Percentiles rank a stretch among this genome's conserved stretches.
Conservation (phyloP, 257 asterid species). For the Haberlea rhodopensis region DNA sequence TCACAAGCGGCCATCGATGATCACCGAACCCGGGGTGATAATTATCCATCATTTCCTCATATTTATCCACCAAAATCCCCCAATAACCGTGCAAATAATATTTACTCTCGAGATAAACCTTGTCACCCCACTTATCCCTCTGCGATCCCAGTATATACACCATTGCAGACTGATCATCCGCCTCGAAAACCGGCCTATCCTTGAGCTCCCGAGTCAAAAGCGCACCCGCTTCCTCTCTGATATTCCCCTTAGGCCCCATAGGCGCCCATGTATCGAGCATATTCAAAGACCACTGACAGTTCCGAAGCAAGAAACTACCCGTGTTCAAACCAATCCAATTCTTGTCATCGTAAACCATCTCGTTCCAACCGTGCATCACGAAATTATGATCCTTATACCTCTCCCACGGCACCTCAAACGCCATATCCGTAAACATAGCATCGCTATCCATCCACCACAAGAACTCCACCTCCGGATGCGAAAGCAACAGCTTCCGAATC, state of each 20-base stretch:
- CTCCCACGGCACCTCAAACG: no score
- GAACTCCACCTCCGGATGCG: no score
- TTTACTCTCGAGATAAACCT: slow-evolving; percentile 47
- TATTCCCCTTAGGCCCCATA: slow-evolving; percentile 49
- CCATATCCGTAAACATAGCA: no score
- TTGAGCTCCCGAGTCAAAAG: no score
- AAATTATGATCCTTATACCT: slow-evolving; percentile 28
- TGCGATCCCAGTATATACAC: slow-evolving; percentile 31
- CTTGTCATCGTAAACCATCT: slow-evolving; percentile 33
- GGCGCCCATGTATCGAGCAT: slow-evolving; percentile 51
- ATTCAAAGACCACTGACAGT: slow-evolving; percentile 54
- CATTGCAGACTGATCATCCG: no score
- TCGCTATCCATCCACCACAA: no score
- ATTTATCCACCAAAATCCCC: slow-evolving; percentile 42
- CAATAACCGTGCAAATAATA: slow-evolving; percentile 51
- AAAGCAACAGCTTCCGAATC: no score
- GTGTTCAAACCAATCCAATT: slow-evolving; percentile 54
- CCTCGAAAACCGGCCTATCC: no score
- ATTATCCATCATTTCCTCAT: slow-evolving; percentile 35
- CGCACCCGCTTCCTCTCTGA: slow-evolving; percentile 39
- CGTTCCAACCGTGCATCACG: slow-evolving; percentile 27
- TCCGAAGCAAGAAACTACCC: slow-evolving; percentile 41
- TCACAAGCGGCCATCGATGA: slow-evolving; percentile 57
- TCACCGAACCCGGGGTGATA: slow-evolving; percentile 39
- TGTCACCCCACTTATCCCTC: slow-evolving; percentile 40